phyloP scores from a whole-genome alignment of 106 monocot genomes.

The Dioscorea alata region DNA sequence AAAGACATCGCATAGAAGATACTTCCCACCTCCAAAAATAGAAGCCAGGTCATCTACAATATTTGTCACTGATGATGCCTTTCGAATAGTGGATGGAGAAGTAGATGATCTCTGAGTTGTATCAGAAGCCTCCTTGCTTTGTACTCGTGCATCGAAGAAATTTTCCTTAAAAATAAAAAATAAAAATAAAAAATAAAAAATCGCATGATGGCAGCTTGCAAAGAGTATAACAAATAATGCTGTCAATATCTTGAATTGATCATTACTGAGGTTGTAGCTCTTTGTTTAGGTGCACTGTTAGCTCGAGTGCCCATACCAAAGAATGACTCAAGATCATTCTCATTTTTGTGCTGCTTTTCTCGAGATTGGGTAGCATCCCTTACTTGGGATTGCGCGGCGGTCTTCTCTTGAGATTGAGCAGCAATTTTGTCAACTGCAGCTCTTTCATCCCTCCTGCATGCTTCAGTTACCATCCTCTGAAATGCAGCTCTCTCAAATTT shows the following conservation, averaged over 20 bases:
- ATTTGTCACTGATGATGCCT: constrained; percentile 64
- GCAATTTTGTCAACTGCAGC: constrained; percentile 59
- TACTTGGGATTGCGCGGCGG: constrained; percentile 12
- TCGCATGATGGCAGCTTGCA: background rate
- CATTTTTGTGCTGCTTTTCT: constrained; percentile 35
- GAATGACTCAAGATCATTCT: constrained; percentile 84
- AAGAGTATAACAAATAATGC: background rate
- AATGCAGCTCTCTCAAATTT: constrained; percentile 55
- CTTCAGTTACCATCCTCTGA: constrained; percentile 31
- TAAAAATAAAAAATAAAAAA: constrained; percentile 5
- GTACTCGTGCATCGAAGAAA: constrained; percentile 49
- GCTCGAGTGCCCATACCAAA: constrained; percentile 75
- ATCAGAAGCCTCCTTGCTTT: constrained; percentile 32
- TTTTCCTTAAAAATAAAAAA: constrained; percentile 56
- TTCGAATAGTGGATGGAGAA: constrained; percentile 41
- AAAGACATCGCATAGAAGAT: too few relatives aligned
- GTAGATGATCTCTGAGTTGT: constrained; percentile 17
- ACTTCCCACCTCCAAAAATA: constrained; percentile 73
- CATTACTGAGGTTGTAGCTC: constrained; percentile 47
- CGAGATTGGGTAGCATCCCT: constrained; percentile 47
- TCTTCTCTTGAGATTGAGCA: constrained; percentile 57
- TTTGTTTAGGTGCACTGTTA: constrained; percentile 77
- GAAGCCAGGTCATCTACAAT: constrained; percentile 81
- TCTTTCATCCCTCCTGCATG: constrained; percentile 51
- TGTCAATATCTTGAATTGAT: background rate